phyloP scores from a whole-genome alignment of 441 rosid genomes.

The Gossypium aridum region DNA sequence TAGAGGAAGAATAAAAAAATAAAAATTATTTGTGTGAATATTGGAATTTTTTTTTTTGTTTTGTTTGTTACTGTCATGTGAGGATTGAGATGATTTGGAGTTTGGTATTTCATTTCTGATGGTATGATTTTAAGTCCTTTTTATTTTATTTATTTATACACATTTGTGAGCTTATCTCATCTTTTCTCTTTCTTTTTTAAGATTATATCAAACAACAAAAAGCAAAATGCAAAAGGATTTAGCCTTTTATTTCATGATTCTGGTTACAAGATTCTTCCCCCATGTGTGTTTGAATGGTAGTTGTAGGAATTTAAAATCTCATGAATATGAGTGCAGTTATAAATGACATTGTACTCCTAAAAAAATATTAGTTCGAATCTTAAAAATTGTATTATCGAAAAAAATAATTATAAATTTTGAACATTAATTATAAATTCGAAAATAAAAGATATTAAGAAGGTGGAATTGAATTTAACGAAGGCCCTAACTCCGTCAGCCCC shows the following conservation, averaged over 20 bases:
- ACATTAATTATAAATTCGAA: no score
- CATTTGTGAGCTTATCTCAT: not conserved
- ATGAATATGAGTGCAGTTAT: no score
- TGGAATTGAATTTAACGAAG: no score
- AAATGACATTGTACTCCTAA: no score
- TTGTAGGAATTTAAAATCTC: no score
- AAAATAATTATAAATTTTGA: no score
- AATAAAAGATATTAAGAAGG: no score
- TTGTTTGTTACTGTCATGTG: not conserved
- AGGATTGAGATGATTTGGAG: not conserved
- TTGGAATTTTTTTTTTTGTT: not conserved
- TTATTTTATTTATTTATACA: no score
- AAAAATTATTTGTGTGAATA: conserved; percentile 11
- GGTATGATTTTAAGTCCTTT: not conserved
- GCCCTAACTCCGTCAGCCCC: no score
- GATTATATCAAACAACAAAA: not conserved
- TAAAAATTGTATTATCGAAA: no score
- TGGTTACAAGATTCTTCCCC: not conserved
- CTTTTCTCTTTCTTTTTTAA: not conserved
- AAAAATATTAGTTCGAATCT: no score
- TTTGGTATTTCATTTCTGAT: not conserved
- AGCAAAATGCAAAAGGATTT: not conserved
- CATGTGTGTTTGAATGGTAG: not conserved
- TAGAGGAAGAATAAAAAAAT: not conserved
- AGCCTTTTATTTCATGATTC: not conserved